phyloP scores from a whole-genome alignment of 805 yeast genomes.

The Saturnispora gosingensis region DNA sequence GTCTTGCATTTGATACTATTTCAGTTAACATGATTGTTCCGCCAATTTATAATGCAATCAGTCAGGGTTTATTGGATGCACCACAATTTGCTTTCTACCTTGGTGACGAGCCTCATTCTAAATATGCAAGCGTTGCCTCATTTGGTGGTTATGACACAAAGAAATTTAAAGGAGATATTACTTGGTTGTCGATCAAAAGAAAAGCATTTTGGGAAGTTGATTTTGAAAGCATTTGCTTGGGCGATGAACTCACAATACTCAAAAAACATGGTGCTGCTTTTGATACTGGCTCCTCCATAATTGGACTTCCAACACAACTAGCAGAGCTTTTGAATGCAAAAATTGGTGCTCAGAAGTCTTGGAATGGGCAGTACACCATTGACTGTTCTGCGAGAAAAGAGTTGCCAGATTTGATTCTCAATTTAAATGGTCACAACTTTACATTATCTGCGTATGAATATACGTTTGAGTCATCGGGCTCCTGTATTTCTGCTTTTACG shows the following conservation, averaged over 20 bases:
- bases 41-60: conserved; percentile 84
- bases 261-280: conserved; percentile 89
- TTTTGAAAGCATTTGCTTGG: conserved; percentile 83
- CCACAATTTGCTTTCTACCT: conserved; percentile 85
- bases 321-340: conserved; percentile 93
- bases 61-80: conserved; percentile 71
- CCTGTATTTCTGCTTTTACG: conserved; percentile 93
- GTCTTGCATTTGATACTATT: conserved; percentile 87
- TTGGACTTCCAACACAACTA: conserved; percentile 87
- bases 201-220: conserved; percentile 99
- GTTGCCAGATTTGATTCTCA: conserved; percentile 88
- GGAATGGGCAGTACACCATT: conserved; percentile 94
- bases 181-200: conserved; percentile 97
- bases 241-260: conserved; percentile 83
- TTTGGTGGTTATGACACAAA: conserved; percentile 88
- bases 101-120: conserved; percentile 63
- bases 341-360: conserved; percentile 94
- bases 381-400: conserved; percentile 81
- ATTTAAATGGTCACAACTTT: conserved; percentile 83
- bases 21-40: conserved; percentile 87
- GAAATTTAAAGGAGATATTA: conserved; percentile 71
- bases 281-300: conserved; percentile 96
- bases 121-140: conserved; percentile 83
- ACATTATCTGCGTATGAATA: conserved; percentile 85
- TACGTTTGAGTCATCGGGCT: conserved; percentile 87